Evolutionary conservation across 2,329 filamentous ascomycete genomes (phyloP).

Genomic region (Fusarium sp.): DNA sequence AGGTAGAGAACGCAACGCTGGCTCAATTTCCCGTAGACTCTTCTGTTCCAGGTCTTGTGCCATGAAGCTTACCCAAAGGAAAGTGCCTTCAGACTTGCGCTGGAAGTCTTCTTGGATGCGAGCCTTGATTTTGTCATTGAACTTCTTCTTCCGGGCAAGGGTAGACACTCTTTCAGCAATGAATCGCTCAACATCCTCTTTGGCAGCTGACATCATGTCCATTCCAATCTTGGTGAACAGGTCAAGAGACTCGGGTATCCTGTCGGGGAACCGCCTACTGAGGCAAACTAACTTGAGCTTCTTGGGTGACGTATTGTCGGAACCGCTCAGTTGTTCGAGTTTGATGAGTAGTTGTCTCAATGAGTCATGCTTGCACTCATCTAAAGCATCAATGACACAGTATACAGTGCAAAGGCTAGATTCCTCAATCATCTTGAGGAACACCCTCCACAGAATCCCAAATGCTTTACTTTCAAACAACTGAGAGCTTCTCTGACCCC

Average conservation of each 20-base stretch:
- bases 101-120: accelerated
- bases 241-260: no score
- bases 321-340: no score
- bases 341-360: accelerated
- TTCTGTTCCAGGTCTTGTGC: no score
- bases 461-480: neutral
- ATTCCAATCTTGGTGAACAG: no score
- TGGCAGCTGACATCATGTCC: no score
- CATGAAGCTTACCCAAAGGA: no score
- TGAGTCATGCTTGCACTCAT: no score
- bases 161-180: no score
- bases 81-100: no score
- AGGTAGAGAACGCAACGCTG: accelerated
- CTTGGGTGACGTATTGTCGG: accelerated
- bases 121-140: accelerated
- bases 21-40: accelerated
- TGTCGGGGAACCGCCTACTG: no score
- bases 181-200: no score
- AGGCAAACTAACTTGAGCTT: accelerated
- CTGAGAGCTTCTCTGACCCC: neutral
- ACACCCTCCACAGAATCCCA: neutral
- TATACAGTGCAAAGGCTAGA: accelerated
- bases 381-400: constrained; percentile 2
- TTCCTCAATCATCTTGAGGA: neutral
- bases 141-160: no score